phyloP scores from a whole-genome alignment of 2,329 filamentous ascomycete genomes.

The Pseudovirgaria hyperparasitica region DNA sequence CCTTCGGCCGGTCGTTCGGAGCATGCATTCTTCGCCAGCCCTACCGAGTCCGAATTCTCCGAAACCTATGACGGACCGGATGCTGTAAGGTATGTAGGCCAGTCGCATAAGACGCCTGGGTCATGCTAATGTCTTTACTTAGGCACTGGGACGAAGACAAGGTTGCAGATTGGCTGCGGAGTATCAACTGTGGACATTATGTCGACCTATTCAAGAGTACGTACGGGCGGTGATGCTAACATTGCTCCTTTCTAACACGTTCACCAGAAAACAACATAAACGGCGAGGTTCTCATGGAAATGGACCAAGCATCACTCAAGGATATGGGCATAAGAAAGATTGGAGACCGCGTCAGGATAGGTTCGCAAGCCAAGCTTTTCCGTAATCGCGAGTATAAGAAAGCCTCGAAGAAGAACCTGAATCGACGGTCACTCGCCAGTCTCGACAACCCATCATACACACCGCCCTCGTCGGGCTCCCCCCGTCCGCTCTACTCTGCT shows the following conservation, averaged over 20 bases:
- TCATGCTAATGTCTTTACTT: slow-evolving; percentile 11
- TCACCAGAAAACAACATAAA: slow-evolving; percentile 76
- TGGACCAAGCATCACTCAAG: slow-evolving; percentile 91
- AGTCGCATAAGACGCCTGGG: not conserved
- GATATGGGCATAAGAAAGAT: slow-evolving; percentile 99
- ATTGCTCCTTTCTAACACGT: slow-evolving; percentile 10
- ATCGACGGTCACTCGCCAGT: slow-evolving; percentile 77
- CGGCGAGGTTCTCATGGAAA: slow-evolving; percentile 89
- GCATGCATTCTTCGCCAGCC: slow-evolving; percentile 56
- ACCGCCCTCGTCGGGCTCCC: slow-evolving; percentile 51
- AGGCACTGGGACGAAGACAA: slow-evolving; percentile 76
- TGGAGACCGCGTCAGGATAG: slow-evolving; percentile 81
- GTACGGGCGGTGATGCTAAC: slow-evolving; percentile 3
- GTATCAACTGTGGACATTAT: slow-evolving; percentile 88
- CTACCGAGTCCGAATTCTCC: slow-evolving; percentile 87
- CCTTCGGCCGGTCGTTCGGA: slow-evolving; percentile 20
- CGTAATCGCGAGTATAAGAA: slow-evolving; percentile 35
- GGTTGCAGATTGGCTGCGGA: slow-evolving; percentile 81
- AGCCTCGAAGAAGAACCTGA: slow-evolving; percentile 50
- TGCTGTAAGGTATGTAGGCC: slow-evolving; percentile 29
- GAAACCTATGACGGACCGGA: slow-evolving; percentile 62
- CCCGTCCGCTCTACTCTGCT: slow-evolving; percentile 47
- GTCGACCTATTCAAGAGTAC: slow-evolving; percentile 69
- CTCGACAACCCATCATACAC: slow-evolving; percentile 56
- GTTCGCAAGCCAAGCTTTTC: slow-evolving; percentile 36